A percentile compares a stretch with the other conserved stretches of the same genome.
phyloP scores from a whole-genome alignment of 139 green algal genomes.

The Chlamydomonas asymmetrica region DNA sequence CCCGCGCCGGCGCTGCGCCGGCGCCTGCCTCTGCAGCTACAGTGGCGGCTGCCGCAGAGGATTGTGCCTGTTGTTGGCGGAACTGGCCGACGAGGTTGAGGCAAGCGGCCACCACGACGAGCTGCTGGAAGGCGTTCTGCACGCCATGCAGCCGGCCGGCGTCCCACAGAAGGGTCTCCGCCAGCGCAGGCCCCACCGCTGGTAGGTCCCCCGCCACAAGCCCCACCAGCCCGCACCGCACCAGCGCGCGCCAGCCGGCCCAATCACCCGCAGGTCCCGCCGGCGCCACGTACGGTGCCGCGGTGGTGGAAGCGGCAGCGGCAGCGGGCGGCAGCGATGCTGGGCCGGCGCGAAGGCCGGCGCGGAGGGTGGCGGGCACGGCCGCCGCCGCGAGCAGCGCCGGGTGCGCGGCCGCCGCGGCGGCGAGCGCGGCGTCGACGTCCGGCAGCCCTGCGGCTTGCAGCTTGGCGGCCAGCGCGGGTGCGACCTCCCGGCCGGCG shows the following conservation, averaged over 20 bases:
- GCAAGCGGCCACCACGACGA: constrained; percentile 65
- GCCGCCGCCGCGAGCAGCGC: constrained; percentile 4
- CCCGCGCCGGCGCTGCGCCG: neutral
- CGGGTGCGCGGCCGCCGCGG: neutral
- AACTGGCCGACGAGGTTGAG: constrained; percentile 65
- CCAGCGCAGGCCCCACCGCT: constrained; percentile 45
- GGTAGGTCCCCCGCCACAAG: constrained; percentile 53
- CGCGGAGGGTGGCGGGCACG: constrained; percentile 8
- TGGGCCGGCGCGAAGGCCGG: neutral
- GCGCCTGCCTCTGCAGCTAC: constrained; percentile 1
- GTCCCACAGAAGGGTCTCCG: constrained; percentile 69
- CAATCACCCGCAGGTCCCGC: too few species aligned
- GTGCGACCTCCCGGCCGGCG: neutral
- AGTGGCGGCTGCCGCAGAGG: neutral
- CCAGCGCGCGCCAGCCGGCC: constrained; percentile 52
- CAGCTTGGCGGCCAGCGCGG: neutral
- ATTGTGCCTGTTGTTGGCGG: too few species aligned
- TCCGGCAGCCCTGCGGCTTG: constrained; percentile 1
- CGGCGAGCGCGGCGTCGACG: constrained; percentile 8
- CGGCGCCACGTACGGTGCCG: too few species aligned
- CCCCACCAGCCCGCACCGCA: constrained; percentile 63
- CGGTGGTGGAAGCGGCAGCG: neutral
- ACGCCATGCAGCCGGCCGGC: constrained; percentile 54
- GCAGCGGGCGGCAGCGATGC: neutral
- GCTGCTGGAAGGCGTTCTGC: constrained; percentile 76